Evolutionary conservation across 78 protist genomes (phyloP).

Genomic region (Mastigamoeba balamuthi): DNA sequence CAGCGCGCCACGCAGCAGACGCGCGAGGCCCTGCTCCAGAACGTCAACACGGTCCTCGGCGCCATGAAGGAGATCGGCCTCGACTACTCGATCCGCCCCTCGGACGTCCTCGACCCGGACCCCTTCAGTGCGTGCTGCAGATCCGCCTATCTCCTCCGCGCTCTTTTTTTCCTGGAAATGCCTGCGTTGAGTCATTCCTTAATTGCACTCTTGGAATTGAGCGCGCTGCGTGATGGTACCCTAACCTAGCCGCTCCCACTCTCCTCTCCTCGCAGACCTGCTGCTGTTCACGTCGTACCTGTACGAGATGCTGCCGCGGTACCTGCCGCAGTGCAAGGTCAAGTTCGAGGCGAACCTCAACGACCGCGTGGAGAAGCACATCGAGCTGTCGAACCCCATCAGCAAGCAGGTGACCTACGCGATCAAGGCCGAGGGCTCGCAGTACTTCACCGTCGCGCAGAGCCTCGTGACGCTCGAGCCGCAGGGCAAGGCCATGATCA

Average conservation of each 20-base stretch:
- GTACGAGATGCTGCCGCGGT: conserved; percentile 25
- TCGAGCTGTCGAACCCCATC: conserved; percentile 51
- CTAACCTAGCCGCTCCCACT: too few relatives aligned
- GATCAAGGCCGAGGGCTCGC: conserved; percentile 1
- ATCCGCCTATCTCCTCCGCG: too few relatives aligned
- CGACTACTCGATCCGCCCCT: neutral
- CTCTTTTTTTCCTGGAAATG: too few relatives aligned
- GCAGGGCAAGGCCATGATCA: too few relatives aligned
- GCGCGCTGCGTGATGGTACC: too few relatives aligned
- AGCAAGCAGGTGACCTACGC: conserved; percentile 6
- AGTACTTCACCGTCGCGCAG: neutral
- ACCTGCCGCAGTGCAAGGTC: conserved; percentile 36
- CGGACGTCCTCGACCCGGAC: neutral
- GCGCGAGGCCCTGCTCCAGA: neutral
- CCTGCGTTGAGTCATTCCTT: too few relatives aligned
- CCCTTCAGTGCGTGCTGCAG: neutral
- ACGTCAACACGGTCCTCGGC: neutral
- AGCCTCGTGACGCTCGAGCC: too few relatives aligned
- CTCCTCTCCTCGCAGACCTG: neutral
- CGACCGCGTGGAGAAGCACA: conserved; percentile 3
- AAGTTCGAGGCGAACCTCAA: conserved; percentile 15
- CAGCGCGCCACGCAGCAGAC: neutral
- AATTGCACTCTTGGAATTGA: too few relatives aligned
- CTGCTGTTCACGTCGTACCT: conserved; percentile 18
- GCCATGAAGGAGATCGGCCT: conserved; percentile 3